Evolutionary conservation across 768 basidiomycete species (phyloP), one percentile per base, ranked within the genome.

Genomic region (Leucocoprinus birnbaumii): DNA sequence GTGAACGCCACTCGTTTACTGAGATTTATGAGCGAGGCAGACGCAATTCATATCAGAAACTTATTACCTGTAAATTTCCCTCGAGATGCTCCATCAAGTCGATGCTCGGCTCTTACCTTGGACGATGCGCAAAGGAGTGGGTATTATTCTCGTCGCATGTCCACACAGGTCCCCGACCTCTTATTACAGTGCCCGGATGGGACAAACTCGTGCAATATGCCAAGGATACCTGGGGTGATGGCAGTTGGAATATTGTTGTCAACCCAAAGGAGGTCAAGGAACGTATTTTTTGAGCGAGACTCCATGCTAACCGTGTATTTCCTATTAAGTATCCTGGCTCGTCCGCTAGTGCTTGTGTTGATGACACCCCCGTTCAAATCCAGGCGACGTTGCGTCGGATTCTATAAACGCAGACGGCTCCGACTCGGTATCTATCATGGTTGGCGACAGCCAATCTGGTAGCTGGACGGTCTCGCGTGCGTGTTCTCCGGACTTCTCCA

Each of bases 221-320:
- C 10, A 55, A 59, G n/a, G 58, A 59, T 43, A 59, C 54, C 10
- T 59, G 51, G 41, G 58, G 58, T 2, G 54, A 52, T 24, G 58
- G 58, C 3, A n/a, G 47, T 16, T 54, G 51, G 42, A 59, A 54
- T 25, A 49, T 59, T 3, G 54, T 59, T 18, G 51, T 54, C 13
- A 59, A 59, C 27, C 58, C 58, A 16, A 13, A 35, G 16, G 58
- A 59, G 4, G 58, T 59, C 21, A 2, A 7, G 22, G 5, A 31
- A n/a, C 26, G 19, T 24, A 22, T 42, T 31, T 14, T 16, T 21
- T 31, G 34, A 21, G 35, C 13, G 21, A 2, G 49, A 31, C 14
- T 51, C n/a, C n/a, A n/a, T n/a, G 26, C 50, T 46, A 5, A 46
- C 2, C 42, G 5, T 1, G 1, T 13, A 27, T 31, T 40, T 11